Base-by-base conservation (phyloP, 192 early-diverging fungal species). In the Gonapodya prolifera region DNA sequence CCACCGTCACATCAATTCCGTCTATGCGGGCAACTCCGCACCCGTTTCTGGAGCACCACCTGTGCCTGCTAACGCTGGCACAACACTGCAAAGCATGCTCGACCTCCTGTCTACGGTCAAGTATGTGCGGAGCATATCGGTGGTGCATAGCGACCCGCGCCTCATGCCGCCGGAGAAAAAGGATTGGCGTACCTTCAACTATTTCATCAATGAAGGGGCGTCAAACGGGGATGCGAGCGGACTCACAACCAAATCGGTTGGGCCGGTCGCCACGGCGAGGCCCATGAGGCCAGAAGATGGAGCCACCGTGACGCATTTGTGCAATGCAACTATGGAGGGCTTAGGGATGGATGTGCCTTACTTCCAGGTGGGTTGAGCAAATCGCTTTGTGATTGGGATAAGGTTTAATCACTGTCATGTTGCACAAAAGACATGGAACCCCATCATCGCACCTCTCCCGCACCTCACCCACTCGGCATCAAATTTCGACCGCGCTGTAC, bases 401-500 rank as follows among this genome's bases (percentile, higher is more conserved):
- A 16, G 8, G 45, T 23, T 61, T 23, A 61, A 23, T 61, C 45
- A 61, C 23, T 61, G 8, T 61, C 8, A 16, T 61, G 8, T 61
- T 61, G 45, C 23, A 16, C 23, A 16, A 16, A 8, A 61, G 80
- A 90, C 89, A 2, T 85, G 87, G 18, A 89, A 90, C 79, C 88
- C 89, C 17, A 81, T 85, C 33, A 76, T 84, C 1, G 79, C 78
- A 35, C 83, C 86, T 33, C 80, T 80, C 18, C 36, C 81, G 17
- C 70, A 78, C 0, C 77, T 82, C 31, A 80, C 84, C 0, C 78
- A 84, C 32, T 84, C 86, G 18, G 80, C 80, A 0, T 80, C 87
- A 0, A 70, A 71, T 45, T 89, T 90, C 79, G 87, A 83, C 69
- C 88, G 89, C n/a, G 85, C 87, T 34, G 82, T 89, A 29, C 82